A percentile compares a stretch with the other conserved stretches of the same genome.
Evolutionary conservation across 306 rosid genomes (phyloP).

Genomic region (Gynostemma pentaphyllum): DNA sequence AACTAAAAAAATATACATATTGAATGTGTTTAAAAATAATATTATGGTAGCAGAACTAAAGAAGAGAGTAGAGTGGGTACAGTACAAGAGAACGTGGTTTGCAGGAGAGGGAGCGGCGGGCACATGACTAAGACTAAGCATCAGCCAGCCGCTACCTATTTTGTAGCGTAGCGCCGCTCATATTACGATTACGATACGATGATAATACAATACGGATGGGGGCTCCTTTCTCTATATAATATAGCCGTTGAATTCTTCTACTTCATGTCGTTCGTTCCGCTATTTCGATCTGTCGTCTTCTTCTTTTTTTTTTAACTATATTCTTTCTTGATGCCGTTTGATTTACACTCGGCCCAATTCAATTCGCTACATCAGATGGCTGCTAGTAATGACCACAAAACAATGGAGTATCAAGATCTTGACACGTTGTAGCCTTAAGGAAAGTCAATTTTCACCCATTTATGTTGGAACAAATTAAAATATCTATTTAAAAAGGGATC

Average conservation of each 20-base stretch:
- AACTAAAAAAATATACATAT: too few species aligned
- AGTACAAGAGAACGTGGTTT: not conserved
- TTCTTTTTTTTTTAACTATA: not conserved
- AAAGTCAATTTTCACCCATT: not conserved
- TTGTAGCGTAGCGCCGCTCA: too few species aligned
- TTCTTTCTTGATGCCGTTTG: not conserved
- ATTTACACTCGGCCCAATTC: not conserved
- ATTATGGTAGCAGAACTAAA: too few species aligned
- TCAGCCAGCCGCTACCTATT: not conserved
- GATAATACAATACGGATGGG: too few species aligned
- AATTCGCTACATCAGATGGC: too few species aligned
- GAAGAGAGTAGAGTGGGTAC: not conserved
- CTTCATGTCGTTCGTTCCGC: not conserved
- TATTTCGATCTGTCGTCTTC: constrained; percentile 1
- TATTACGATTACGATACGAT: too few species aligned
- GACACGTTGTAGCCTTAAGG: not conserved
- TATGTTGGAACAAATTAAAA: too few species aligned
- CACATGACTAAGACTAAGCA: not conserved
- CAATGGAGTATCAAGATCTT: not conserved
- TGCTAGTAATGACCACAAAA: too few species aligned
- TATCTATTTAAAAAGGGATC: too few species aligned
- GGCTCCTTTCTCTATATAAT: too few species aligned
- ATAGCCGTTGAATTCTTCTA: not conserved
- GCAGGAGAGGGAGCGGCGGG: constrained; percentile 6
- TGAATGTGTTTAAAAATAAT: too few species aligned